Evolutionary conservation across 192 early-diverging fungal species (phyloP).

Genomic region (Coemansia sp.): DNA sequence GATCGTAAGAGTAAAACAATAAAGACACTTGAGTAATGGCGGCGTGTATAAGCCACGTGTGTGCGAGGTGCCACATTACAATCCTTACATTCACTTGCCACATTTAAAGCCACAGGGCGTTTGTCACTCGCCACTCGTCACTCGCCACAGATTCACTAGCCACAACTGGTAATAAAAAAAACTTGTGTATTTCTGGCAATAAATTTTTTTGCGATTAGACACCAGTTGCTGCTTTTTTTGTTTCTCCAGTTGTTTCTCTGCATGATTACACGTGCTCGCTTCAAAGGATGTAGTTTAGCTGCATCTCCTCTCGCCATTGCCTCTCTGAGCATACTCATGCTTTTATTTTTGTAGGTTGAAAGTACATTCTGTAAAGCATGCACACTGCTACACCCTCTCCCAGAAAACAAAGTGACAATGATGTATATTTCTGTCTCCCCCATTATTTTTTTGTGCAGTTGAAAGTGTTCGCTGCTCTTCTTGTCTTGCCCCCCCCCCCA

Average conservation of each 20-base stretch:
- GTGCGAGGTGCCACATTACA: not conserved
- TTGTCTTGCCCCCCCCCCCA: not conserved
- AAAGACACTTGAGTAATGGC: not conserved
- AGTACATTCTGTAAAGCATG: not conserved
- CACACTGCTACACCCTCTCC: not conserved
- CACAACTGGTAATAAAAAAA: not conserved
- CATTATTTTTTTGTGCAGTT: no score
- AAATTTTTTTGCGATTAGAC: not conserved
- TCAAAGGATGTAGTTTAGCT: not conserved
- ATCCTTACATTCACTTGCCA: not conserved
- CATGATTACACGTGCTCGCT: not conserved
- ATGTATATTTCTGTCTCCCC: no score
- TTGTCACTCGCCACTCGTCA: slow-evolving; percentile 5
- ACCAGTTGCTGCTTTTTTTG: not conserved
- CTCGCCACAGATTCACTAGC: not conserved
- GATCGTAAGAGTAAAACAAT: not conserved
- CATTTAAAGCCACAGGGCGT: slow-evolving; percentile 1
- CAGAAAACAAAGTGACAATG: no score
- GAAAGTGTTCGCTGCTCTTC: no score
- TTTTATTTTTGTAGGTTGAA: not conserved
- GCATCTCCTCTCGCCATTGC: no score
- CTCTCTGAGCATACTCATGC: no score
- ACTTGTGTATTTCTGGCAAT: not conserved
- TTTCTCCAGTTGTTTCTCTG: not conserved
- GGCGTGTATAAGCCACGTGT: not conserved